phyloP scores from a whole-genome alignment of 192 early-diverging fungal species.

The Coemansia javaensis region DNA sequence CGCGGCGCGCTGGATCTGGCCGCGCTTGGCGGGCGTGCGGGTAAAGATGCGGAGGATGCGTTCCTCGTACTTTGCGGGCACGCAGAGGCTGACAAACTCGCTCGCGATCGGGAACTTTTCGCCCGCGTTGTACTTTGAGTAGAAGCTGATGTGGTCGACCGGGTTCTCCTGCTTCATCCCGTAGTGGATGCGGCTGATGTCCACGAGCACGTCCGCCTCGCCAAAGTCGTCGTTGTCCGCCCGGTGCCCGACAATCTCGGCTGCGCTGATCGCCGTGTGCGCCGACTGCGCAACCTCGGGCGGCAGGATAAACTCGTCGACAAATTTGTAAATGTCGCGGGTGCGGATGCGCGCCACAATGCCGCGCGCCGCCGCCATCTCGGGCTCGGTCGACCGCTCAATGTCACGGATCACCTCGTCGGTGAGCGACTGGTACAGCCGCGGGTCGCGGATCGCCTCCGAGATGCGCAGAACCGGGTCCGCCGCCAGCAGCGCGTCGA shows the following conservation, averaged over 20 bases:
- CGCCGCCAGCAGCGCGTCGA: constrained; percentile 80
- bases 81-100: constrained; percentile 62
- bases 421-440: constrained; percentile 69
- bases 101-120: constrained; percentile 62
- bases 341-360: constrained; percentile 72
- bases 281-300: constrained; percentile 29
- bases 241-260: constrained; percentile 61
- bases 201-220: constrained; percentile 70
- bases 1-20: constrained; percentile 40
- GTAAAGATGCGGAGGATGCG: constrained; percentile 45
- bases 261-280: constrained; percentile 47
- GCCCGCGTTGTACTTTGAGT: constrained; percentile 58
- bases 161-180: constrained; percentile 86
- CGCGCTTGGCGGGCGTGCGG: constrained; percentile 28
- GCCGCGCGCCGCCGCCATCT: constrained; percentile 61
- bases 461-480: constrained; percentile 63
- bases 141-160: constrained; percentile 78
- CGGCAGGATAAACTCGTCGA: constrained; percentile 69
- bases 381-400: constrained; percentile 57
- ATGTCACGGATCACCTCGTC: constrained; percentile 78
- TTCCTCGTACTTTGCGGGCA: constrained; percentile 48
- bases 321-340: constrained; percentile 84
- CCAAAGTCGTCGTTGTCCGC: constrained; percentile 55
- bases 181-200: constrained; percentile 70
- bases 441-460: constrained; percentile 57